phyloP scores from a whole-genome alignment of 2,329 filamentous ascomycete genomes.

The Calonectria hongkongensis region DNA sequence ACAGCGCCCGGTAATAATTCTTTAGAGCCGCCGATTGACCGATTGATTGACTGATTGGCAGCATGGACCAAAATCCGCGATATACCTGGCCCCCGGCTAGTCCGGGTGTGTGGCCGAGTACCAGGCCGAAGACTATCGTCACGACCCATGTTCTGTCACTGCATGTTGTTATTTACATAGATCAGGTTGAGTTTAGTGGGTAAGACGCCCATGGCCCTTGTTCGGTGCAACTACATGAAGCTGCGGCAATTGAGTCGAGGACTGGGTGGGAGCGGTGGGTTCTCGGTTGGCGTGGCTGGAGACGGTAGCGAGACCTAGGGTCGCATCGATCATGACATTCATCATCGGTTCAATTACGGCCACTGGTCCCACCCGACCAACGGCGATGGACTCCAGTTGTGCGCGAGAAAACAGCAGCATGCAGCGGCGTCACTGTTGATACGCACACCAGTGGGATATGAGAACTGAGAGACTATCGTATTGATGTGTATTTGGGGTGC shows the following conservation, averaged over 20 bases:
- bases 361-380: conserved; percentile 6
- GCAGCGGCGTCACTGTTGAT: background rate
- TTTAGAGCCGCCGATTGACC: conserved; percentile 31
- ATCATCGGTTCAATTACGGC: conserved; percentile 27
- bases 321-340: conserved; percentile 32
- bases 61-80: conserved; percentile 19
- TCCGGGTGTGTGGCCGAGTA: conserved; percentile 41
- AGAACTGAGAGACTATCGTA: conserved; percentile 9
- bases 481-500: conserved; percentile 4
- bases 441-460: background rate
- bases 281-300: conserved; percentile 37
- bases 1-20: conserved; percentile 17
- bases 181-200: conserved; percentile 18
- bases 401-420: background rate
- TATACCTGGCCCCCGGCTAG: conserved; percentile 33
- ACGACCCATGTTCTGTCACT: conserved; percentile 29
- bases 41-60: conserved; percentile 35
- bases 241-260: conserved; percentile 39
- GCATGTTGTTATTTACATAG: background rate
- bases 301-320: conserved; percentile 33
- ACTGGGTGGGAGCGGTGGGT: conserved; percentile 37
- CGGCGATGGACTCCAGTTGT: conserved; percentile 2
- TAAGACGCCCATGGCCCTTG: conserved; percentile 32
- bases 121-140: conserved; percentile 35
- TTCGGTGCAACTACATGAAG: conserved; percentile 37